These are phyloP conservation scores for Ustilago crameri DNA, from an alignment of 1,284 basidiomycete species.

Conservation along the genomic window DNA sequence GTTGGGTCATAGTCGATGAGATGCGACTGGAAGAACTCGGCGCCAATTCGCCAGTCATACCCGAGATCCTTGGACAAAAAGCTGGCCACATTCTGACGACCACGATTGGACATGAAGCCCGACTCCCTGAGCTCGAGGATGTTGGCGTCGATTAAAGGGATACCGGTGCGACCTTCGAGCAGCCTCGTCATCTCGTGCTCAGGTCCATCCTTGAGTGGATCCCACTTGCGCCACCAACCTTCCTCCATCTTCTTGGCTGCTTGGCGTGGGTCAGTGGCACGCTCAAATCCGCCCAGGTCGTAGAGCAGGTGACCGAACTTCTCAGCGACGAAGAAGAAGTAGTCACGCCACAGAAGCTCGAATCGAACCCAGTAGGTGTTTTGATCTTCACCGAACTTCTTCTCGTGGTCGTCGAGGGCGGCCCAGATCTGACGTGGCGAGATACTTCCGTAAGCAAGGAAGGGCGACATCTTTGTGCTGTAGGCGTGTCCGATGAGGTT, in stretches of 20 bases:
- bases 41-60: slow-evolving; percentile 73
- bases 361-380: slow-evolving; percentile 72
- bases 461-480: slow-evolving; percentile 73
- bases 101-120: slow-evolving; percentile 69
- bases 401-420: slow-evolving; percentile 68
- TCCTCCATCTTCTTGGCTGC: slow-evolving; percentile 68
- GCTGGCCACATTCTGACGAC: slow-evolving; percentile 73
- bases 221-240: slow-evolving; percentile 60
- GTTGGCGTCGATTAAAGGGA: slow-evolving; percentile 74
- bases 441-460: slow-evolving; percentile 72
- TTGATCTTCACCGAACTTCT: slow-evolving; percentile 67
- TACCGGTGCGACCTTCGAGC: slow-evolving; percentile 72
- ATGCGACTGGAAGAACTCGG: slow-evolving; percentile 72
- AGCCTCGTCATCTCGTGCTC: slow-evolving; percentile 69
- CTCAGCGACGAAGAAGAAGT: slow-evolving; percentile 71
- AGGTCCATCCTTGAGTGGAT: slow-evolving; percentile 46
- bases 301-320: slow-evolving; percentile 70
- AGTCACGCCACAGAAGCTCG: slow-evolving; percentile 73
- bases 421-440: slow-evolving; percentile 70
- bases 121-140: slow-evolving; percentile 72
- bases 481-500: slow-evolving; percentile 72
- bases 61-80: slow-evolving; percentile 72
- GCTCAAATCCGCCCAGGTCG: slow-evolving; percentile 70
- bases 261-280: slow-evolving; percentile 69
- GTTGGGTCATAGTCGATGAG: slow-evolving; percentile 64